These are phyloP conservation scores for Oryza meridionalis DNA, from an alignment of 176 grass and related monocot species.

Conservation along the genomic window DNA sequence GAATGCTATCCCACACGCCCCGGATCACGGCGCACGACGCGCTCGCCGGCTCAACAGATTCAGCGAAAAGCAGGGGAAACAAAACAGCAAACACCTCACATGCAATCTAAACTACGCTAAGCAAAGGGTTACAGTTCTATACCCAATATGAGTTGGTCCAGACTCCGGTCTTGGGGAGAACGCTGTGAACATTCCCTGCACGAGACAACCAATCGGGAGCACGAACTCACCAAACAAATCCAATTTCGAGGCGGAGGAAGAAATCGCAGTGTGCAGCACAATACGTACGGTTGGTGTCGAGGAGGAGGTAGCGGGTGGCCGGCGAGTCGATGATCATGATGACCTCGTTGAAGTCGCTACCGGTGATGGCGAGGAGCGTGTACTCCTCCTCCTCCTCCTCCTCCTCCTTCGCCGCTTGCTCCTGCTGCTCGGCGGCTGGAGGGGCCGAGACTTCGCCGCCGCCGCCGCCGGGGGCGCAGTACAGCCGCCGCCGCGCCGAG, in stretches of 20 bases:
- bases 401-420: constrained; percentile 6
- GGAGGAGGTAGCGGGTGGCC: constrained; percentile 62
- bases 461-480: constrained; percentile 33
- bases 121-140: too few species aligned
- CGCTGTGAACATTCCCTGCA: constrained; percentile 84
- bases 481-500: not conserved
- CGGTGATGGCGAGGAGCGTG: constrained; percentile 48
- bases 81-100: too few species aligned
- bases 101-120: too few species aligned
- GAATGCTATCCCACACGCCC: too few species aligned
- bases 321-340: constrained; percentile 79
- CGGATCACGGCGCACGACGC: too few species aligned
- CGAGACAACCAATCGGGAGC: not conserved
- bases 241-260: not conserved
- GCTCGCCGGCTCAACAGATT: too few species aligned
- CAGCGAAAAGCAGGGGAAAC: too few species aligned
- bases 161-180: constrained; percentile 67
- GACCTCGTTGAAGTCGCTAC: constrained; percentile 69
- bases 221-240: constrained; percentile 5
- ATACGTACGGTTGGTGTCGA: constrained; percentile 71
- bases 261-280: not conserved
- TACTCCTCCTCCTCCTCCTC: constrained; percentile 53
- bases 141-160: constrained; percentile 97
- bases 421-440: not conserved
- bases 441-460: constrained; percentile 28